Percentiles rank a stretch among this genome's conserved stretches.
Conservation (phyloP, 768 basidiomycete species). For the Galerina sulciceps region DNA sequence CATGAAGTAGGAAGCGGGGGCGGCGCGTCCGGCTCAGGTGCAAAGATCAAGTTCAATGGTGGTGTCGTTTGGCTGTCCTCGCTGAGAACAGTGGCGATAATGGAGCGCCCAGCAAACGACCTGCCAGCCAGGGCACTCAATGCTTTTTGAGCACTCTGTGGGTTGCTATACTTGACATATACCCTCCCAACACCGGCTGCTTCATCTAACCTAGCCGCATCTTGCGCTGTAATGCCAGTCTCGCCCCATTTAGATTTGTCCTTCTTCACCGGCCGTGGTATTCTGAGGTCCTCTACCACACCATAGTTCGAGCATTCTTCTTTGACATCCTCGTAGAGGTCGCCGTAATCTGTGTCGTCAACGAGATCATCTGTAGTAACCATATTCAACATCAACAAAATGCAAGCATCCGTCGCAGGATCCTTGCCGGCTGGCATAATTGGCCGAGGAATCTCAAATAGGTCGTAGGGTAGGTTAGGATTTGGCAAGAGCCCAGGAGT, state of each 20-base stretch:
- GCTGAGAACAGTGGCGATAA: constrained; percentile 81
- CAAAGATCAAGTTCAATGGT: constrained; percentile 81
- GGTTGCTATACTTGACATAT: constrained; percentile 83
- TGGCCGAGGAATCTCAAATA: constrained; percentile 83
- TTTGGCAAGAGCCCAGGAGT: constrained; percentile 66
- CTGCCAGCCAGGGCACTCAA: constrained; percentile 90
- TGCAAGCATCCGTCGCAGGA: constrained; percentile 67
- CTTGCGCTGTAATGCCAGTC: constrained; percentile 61
- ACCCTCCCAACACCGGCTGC: constrained; percentile 94
- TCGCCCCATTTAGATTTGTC: constrained; percentile 85
- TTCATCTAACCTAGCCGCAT: constrained; percentile 80
- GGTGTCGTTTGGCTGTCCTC: constrained; percentile 88
- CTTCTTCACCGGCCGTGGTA: constrained; percentile 88
- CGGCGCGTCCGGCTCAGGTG: constrained; percentile 81
- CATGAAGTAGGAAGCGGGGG: constrained; percentile 67
- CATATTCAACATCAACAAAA: constrained; percentile 99
- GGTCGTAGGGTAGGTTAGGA: constrained; percentile 76
- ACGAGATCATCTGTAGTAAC: constrained; percentile 90
- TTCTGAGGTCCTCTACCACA: constrained; percentile 79
- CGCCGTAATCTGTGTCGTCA: constrained; percentile 91
- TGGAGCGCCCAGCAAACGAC: constrained; percentile 84
- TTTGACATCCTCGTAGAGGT: constrained; percentile 93
- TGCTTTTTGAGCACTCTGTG: constrained; percentile 67
- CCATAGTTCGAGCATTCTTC: constrained; percentile 88
- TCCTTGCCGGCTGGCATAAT: constrained; percentile 84